These are phyloP conservation scores for Penicillium hesseltinei DNA, from an alignment of 2,329 filamentous ascomycete genomes.

Conservation along the genomic window DNA sequence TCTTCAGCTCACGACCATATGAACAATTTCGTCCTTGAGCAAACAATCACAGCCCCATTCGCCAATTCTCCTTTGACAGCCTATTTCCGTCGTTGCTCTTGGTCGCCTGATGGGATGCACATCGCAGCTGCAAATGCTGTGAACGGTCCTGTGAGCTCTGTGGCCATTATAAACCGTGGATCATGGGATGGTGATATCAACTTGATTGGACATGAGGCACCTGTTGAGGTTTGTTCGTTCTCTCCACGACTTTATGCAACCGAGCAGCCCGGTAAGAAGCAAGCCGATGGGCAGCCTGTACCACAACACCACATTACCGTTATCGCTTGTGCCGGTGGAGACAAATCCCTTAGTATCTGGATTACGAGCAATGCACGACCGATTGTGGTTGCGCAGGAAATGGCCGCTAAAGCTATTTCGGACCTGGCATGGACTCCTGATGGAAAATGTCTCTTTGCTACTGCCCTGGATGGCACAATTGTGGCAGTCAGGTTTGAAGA, in stretches of 20 bases:
- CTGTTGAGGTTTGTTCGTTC: slow-evolving; percentile 95
- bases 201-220: slow-evolving; percentile 92
- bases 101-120: slow-evolving; percentile 95
- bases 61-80: slow-evolving; percentile 90
- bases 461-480: slow-evolving; percentile 86
- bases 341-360: slow-evolving; percentile 96
- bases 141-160: slow-evolving; percentile 94
- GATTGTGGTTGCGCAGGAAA: slow-evolving; percentile 82
- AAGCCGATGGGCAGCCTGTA: slow-evolving; percentile 39
- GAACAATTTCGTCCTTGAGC: slow-evolving; percentile 93
- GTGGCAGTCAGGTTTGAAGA: slow-evolving; percentile 77
- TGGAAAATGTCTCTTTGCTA: slow-evolving; percentile 80
- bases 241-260: slow-evolving; percentile 84
- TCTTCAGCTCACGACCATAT: slow-evolving; percentile 92
- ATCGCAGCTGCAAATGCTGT: slow-evolving; percentile 96
- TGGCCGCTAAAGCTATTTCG: slow-evolving; percentile 87
- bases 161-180: slow-evolving; percentile 89
- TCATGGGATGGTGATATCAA: slow-evolving; percentile 97
- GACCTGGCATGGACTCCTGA: slow-evolving; percentile 94
- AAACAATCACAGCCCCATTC: slow-evolving; percentile 86
- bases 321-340: slow-evolving; percentile 93
- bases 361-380: slow-evolving; percentile 93
- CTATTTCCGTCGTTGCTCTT: slow-evolving; percentile 94
- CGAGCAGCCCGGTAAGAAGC: slow-evolving; percentile 59
- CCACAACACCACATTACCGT: slow-evolving; percentile 70